Conservation (phyloP, 2,329 filamentous ascomycete species). For the Plectosphaerella sp. region DNA sequence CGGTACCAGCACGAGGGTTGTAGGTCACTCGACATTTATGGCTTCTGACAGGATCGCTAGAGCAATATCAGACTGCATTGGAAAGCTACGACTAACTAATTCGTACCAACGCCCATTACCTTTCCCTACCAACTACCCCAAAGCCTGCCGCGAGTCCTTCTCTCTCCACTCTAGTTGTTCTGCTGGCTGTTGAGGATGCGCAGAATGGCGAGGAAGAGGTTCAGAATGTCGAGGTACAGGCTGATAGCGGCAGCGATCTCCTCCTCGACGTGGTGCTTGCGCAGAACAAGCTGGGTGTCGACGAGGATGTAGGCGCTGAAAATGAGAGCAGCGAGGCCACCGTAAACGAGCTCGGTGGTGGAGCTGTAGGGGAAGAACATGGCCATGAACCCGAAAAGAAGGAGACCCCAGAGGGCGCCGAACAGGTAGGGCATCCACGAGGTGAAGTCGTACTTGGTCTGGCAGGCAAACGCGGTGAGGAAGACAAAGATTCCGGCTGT, state of each 20-base stretch:
- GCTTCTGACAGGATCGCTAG: neutral
- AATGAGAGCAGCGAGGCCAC: slow-evolving; percentile 74
- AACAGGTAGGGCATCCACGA: slow-evolving; percentile 95
- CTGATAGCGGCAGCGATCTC: slow-evolving; percentile 95
- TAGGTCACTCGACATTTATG: too few species aligned
- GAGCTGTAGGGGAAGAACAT: slow-evolving; percentile 82
- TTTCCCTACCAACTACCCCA: neutral
- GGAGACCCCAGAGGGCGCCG: slow-evolving; percentile 80
- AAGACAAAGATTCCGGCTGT: slow-evolving; percentile 80
- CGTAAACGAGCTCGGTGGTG: slow-evolving; percentile 81
- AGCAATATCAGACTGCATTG: neutral
- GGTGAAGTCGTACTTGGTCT: slow-evolving; percentile 97
- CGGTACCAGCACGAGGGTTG: too few species aligned
- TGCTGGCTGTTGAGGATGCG: slow-evolving; percentile 94
- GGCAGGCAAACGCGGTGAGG: slow-evolving; percentile 85
- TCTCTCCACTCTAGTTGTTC: slow-evolving; percentile 61
- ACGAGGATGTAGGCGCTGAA: slow-evolving; percentile 95
- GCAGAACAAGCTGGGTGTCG: slow-evolving; percentile 92
- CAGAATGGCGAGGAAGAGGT: slow-evolving; percentile 92
- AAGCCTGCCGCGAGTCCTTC: neutral
- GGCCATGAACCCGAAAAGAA: slow-evolving; percentile 91
- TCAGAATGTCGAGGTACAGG: slow-evolving; percentile 93
- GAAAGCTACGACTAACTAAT: neutral
- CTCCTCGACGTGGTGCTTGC: slow-evolving; percentile 96
- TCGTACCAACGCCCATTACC: neutral